Conservation (phyloP, 768 basidiomycete species). For the Punctularia strigosozonata region DNA sequence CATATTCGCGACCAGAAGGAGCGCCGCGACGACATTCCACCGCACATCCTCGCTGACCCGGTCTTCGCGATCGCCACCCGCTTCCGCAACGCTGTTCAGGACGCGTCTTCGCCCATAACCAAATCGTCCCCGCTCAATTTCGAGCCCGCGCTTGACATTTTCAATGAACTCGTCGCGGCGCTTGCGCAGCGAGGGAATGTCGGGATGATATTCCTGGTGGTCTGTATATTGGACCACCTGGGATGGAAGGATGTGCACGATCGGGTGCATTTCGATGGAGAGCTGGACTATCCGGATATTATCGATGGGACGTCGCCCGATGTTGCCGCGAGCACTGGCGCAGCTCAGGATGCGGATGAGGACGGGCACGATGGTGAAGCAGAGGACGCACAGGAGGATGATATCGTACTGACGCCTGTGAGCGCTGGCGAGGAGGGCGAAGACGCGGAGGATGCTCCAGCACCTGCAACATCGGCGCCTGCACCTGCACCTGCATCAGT, state of each 20-base stretch:
- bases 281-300: constrained; percentile 45
- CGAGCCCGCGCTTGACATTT: constrained; percentile 54
- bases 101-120: constrained; percentile 61
- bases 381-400: constrained; percentile 13
- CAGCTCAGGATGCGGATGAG: constrained; percentile 12
- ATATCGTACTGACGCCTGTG: constrained; percentile 6
- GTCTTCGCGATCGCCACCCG: constrained; percentile 75
- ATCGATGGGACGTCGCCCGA: constrained; percentile 47
- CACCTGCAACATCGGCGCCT: constrained; percentile 13
- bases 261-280: constrained; percentile 53
- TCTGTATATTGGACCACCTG: constrained; percentile 78
- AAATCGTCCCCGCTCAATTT: constrained; percentile 57
- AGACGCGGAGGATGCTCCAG: too few relatives aligned
- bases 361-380: constrained; percentile 18
- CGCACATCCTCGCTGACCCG: constrained; percentile 53
- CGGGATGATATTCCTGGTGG: constrained; percentile 78
- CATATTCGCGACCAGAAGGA: constrained; percentile 81
- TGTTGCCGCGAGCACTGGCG: constrained; percentile 14
- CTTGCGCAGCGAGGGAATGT: constrained; percentile 54
- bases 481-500: constrained; percentile 5
- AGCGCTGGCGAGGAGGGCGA: constrained; percentile 9
- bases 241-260: constrained; percentile 70
- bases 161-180: constrained; percentile 45
- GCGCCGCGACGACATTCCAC: constrained; percentile 63
- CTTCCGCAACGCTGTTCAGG: constrained; percentile 73